phyloP scores from a whole-genome alignment of 2,329 filamentous ascomycete genomes.

The Monilinia aucupariae region DNA sequence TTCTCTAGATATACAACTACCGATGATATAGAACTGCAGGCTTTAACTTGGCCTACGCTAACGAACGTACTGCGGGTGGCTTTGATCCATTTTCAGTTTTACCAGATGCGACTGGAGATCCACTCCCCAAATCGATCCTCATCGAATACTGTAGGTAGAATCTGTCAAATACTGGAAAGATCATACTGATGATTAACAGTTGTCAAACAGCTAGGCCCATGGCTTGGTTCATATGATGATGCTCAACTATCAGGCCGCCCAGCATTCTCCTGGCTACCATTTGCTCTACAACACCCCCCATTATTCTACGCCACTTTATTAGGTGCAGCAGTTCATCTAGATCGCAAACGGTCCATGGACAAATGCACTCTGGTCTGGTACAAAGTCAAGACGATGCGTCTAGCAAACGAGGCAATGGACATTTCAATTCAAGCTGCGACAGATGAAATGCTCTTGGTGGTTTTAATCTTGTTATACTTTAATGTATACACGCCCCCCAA shows the following conservation, averaged over 20 bases:
- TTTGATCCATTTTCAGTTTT: slow-evolving; percentile 14
- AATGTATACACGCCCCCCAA: slow-evolving; percentile 17
- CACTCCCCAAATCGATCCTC: slow-evolving; percentile 9
- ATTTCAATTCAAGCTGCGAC: slow-evolving; percentile 17
- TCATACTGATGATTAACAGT: slow-evolving; percentile 6
- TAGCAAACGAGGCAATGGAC: slow-evolving; percentile 24
- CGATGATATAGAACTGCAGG: not conserved
- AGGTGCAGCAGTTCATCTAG: slow-evolving; percentile 23
- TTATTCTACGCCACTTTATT: slow-evolving; percentile 27
- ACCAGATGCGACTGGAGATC: slow-evolving; percentile 5
- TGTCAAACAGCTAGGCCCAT: slow-evolving; percentile 20
- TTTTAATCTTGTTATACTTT: slow-evolving; percentile 25
- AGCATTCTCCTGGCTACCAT: slow-evolving; percentile 20
- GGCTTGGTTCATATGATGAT: slow-evolving; percentile 23
- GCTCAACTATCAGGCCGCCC: not conserved
- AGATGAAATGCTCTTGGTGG: slow-evolving; percentile 27
- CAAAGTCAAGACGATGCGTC: slow-evolving; percentile 24
- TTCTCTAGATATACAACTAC: not conserved
- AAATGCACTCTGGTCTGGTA: slow-evolving; percentile 22
- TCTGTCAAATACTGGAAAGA: not conserved
- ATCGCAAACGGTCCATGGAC: slow-evolving; percentile 19
- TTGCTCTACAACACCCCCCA: slow-evolving; percentile 22
- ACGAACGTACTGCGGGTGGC: not conserved
- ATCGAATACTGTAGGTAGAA: slow-evolving; percentile 9
- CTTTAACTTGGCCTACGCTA: not conserved